Evolutionary conservation across 176 grass and related monocot genomes (phyloP).

Genomic region (Aegilops bicornis): DNA sequence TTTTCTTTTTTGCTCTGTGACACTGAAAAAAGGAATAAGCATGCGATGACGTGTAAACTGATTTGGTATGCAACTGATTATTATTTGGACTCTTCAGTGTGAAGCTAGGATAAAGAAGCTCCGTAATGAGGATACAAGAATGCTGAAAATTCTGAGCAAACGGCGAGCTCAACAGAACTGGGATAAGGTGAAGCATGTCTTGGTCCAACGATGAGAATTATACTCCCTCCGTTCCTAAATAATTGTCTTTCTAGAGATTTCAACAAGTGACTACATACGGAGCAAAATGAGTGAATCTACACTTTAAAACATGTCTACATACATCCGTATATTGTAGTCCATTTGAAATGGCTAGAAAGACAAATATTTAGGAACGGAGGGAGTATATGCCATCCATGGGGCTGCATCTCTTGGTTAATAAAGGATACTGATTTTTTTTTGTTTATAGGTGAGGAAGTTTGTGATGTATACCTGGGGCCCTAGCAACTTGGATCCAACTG

Average conservation of each 20-base stretch:
- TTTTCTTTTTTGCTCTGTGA: not conserved
- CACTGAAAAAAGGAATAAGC: constrained; percentile 9
- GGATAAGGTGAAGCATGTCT: constrained; percentile 69
- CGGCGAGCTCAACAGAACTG: constrained; percentile 74
- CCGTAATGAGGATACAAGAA: constrained; percentile 64
- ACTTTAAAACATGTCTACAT: too few species aligned
- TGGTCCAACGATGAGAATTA: constrained; percentile 11
- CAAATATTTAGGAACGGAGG: too few species aligned
- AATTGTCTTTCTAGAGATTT: too few species aligned
- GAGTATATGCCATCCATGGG: not conserved
- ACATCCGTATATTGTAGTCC: too few species aligned
- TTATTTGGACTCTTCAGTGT: constrained; percentile 47
- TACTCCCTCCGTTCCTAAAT: too few species aligned
- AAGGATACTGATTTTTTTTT: not conserved
- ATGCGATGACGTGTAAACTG: not conserved
- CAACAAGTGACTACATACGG: too few species aligned
- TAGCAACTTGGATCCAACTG: constrained; percentile 70
- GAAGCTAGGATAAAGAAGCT: constrained; percentile 80
- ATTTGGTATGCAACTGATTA: constrained; percentile 22
- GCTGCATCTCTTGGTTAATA: constrained; percentile 3
- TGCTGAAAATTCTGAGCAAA: constrained; percentile 62
- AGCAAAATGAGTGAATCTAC: too few species aligned
- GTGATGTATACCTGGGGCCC: constrained; percentile 98
- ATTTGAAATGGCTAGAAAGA: too few species aligned
- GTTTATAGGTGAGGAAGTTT: constrained; percentile 78